Conservation (phyloP, 208 protist species). For the Crithidia bombi region DNA sequence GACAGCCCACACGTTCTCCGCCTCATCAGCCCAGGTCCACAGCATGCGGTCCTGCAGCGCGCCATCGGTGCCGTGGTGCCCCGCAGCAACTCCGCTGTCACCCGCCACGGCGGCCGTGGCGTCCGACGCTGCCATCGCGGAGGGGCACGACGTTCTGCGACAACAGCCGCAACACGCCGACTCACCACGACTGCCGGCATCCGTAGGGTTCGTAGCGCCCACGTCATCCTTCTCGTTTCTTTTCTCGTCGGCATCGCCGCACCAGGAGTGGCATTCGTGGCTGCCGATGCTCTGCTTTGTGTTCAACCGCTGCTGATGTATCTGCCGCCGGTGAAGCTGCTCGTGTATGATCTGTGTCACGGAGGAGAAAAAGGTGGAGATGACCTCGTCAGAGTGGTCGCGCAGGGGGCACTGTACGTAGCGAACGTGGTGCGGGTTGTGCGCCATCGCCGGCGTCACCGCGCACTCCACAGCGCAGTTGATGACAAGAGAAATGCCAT, state of each 20-base stretch:
- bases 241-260: neutral
- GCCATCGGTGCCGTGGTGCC: neutral
- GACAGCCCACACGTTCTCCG: slow-evolving; percentile 26
- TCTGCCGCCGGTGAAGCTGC: slow-evolving; percentile 71
- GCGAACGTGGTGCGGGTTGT: slow-evolving; percentile 52
- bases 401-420: slow-evolving; percentile 60
- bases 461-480: slow-evolving; percentile 72
- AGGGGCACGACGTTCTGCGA: neutral
- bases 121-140: neutral
- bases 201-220: neutral
- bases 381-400: slow-evolving; percentile 78
- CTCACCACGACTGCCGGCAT: neutral
- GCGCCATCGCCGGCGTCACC: slow-evolving; percentile 40
- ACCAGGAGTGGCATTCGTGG: neutral
- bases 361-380: slow-evolving; percentile 56
- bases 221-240: neutral
- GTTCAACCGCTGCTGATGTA: slow-evolving; percentile 19
- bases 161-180: neutral
- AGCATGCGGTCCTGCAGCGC: slow-evolving; percentile 8
- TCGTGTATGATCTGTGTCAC: slow-evolving; percentile 73
- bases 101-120: neutral
- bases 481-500: slow-evolving; percentile 68
- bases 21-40: slow-evolving; percentile 28
- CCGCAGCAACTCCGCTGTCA: too few species aligned
- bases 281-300: neutral